Evolutionary conservation across 2,329 filamentous ascomycete species (phyloP).

Genomic region (Neonectria punicea): DNA sequence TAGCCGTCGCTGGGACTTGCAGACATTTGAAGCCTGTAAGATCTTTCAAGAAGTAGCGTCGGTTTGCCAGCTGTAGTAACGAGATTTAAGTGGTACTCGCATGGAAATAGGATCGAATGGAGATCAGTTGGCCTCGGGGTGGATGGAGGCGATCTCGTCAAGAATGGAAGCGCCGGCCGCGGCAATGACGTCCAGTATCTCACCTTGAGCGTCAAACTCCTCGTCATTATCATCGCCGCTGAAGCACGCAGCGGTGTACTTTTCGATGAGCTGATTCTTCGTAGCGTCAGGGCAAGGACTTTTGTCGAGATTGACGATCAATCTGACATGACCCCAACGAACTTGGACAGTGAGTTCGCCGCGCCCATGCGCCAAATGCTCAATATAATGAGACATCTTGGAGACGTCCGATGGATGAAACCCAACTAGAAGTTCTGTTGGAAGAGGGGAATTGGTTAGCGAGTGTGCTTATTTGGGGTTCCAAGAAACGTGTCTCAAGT

Average conservation of each 20-base stretch:
- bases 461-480: too few species aligned
- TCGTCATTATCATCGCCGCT: neutral
- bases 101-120: slow-evolving; percentile 7
- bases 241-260: slow-evolving; percentile 4
- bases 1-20: neutral
- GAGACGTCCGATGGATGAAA: too few species aligned
- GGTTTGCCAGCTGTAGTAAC: neutral
- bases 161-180: slow-evolving; percentile 1
- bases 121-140: neutral
- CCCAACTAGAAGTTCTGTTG: too few species aligned
- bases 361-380: too few species aligned
- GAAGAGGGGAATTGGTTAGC: too few species aligned
- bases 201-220: slow-evolving; percentile 1
- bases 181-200: slow-evolving; percentile 5
- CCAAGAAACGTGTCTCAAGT: too few species aligned
- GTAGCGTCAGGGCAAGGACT: neutral
- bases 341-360: neutral
- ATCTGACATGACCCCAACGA: slow-evolving; percentile 6
- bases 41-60: slow-evolving; percentile 6
- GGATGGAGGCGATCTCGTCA: slow-evolving; percentile 6
- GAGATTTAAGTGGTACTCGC: slow-evolving; percentile 4
- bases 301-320: slow-evolving; percentile 2
- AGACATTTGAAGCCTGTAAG: slow-evolving; percentile 2
- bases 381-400: too few species aligned
- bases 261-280: slow-evolving; percentile 7